Evolutionary conservation across 768 basidiomycete species (phyloP), one percentile per base, ranked within the genome.

Genomic region (Clitopilus passeckerianus): DNA sequence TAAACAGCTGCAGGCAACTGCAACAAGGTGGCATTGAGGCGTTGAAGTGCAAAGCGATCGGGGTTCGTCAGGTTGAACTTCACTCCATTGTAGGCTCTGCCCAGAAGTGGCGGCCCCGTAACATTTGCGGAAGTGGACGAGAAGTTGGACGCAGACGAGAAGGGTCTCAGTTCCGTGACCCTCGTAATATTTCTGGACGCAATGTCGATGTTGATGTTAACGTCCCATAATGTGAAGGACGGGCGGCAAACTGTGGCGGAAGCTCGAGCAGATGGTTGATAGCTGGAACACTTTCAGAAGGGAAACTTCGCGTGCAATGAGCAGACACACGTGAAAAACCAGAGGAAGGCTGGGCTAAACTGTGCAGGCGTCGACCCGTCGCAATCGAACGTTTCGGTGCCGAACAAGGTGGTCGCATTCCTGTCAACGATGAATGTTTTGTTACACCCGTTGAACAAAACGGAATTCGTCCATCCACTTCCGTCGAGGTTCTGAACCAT

Each of bases 1-100:
- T 77, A 77, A 10, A 85, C 75, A 7, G 83, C 79, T 8, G 82
- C 79, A 5, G 83, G 80, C 52, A 85, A 71, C 62, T 78, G 77
- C 55, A 82, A 64, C 57, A 72, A 76, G 1, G 77, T 80, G n/a
- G 81, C 80, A 43, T 71, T 71, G 64, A 72, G 67, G 53, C 80
- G 70, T 1, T 66, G 74, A 22, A 67, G 56, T 27, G 77, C 69
- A 54, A 80, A 80, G 57, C 69, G 66, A 65, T 81, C 78, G 5
- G 74, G 71, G 56, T 73, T 70, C 1, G 66, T 68, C 55, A 82
- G 58, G 55, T 80, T 72, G 67, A 85, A 85, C 37, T 72, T 71
- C 55, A 86, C 71, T 0, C 83, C 85, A 61, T 85, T 86, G 66
- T 83, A 84, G 14, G 81, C 78, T 8, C 68, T 73, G 16, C 80